phyloP scores from a whole-genome alignment of 1,139 yeast species.

The Pichia sp. region DNA sequence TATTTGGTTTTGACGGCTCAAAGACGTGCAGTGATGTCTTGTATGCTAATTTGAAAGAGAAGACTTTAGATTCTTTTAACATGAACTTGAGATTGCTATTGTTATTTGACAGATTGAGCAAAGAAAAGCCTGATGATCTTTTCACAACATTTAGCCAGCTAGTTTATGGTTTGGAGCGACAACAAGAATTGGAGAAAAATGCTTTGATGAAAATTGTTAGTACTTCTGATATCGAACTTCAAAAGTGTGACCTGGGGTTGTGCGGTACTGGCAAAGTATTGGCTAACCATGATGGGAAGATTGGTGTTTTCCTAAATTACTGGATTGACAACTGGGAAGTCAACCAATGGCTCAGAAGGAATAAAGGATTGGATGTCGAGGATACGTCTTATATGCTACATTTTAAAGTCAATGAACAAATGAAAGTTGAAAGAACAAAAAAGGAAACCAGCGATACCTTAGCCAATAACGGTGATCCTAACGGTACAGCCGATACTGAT shows the following conservation, averaged over 20 bases:
- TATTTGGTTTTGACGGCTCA: conserved; percentile 19
- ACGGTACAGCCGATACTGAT: background rate
- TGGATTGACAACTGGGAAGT: conserved; percentile 26
- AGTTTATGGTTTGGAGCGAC: conserved; percentile 19
- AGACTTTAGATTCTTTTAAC: conserved; percentile 26
- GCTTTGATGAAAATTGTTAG: conserved; percentile 7
- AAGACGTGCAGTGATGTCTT: conserved; percentile 22
- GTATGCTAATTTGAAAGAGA: conserved; percentile 20
- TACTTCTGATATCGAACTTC: background rate
- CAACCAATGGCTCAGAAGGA: conserved; percentile 13
- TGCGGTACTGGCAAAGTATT: conserved; percentile 22
- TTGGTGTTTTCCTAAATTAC: conserved; percentile 25
- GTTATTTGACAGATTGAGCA: conserved; percentile 26
- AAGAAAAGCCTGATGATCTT: conserved; percentile 24
- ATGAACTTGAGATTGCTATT: conserved; percentile 26
- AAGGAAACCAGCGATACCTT: no score
- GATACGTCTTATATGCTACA: conserved; percentile 22
- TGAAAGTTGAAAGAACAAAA: no score
- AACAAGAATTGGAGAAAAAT: no score
- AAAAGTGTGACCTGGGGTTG: conserved; percentile 19
- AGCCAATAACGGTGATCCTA: background rate
- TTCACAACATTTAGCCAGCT: conserved; percentile 25
- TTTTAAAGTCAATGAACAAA: conserved; percentile 24
- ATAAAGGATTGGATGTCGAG: conserved; percentile 12
- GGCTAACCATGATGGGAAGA: conserved; percentile 22